Conservation (phyloP, 176 grass and related monocot genomes). For the Poa annua region DNA sequence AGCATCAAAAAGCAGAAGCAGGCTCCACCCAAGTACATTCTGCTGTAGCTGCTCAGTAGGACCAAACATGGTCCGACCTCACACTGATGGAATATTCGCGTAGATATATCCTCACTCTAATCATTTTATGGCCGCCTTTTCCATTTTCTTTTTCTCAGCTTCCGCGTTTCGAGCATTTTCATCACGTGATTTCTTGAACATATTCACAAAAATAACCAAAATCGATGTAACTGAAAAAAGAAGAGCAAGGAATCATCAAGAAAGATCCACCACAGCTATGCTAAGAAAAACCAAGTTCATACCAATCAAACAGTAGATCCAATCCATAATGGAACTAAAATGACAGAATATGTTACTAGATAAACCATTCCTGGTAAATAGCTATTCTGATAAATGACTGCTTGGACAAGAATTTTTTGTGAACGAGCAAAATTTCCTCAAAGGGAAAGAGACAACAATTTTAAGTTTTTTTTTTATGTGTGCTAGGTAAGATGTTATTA, state of each 20-base stretch:
- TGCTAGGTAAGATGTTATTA: slow-evolving; percentile 10
- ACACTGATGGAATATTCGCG: background rate
- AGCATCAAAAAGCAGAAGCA: slow-evolving; percentile 19
- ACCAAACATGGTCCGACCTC: background rate
- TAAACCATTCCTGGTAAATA: background rate
- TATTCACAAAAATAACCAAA: slow-evolving; percentile 90
- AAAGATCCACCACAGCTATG: slow-evolving; percentile 12
- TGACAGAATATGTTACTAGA: background rate
- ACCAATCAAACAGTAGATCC: slow-evolving; percentile 18
- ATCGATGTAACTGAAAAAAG: slow-evolving; percentile 92
- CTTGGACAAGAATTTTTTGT: background rate
- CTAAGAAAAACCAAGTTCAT: slow-evolving; percentile 19
- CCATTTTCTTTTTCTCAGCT: slow-evolving; percentile 88
- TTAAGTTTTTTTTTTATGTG: background rate
- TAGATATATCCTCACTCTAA: slow-evolving; percentile 18
- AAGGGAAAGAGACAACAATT: background rate
- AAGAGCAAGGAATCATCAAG: slow-evolving; percentile 43
- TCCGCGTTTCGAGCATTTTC: slow-evolving; percentile 77
- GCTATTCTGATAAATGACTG: slow-evolving; percentile 17
- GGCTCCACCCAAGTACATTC: background rate
- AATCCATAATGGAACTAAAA: slow-evolving; percentile 1
- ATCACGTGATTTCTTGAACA: slow-evolving; percentile 96
- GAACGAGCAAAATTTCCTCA: background rate
- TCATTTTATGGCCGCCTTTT: slow-evolving; percentile 67
- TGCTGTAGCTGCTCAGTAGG: slow-evolving; percentile 4